These are phyloP conservation scores for Pseudoturritis turrita DNA, from an alignment of 345 rosid genomes.

Conservation along the genomic window DNA sequence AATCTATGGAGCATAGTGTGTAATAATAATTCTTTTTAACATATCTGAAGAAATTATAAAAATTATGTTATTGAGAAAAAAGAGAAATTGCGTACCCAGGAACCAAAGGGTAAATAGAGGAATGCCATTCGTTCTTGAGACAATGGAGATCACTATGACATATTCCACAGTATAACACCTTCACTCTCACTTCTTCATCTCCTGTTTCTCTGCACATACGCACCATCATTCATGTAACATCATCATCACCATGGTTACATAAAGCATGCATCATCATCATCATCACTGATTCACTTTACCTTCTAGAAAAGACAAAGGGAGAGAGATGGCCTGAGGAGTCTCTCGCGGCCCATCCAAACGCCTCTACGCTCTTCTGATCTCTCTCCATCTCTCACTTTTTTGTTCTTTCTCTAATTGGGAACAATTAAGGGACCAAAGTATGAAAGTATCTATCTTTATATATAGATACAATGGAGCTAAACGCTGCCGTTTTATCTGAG, in stretches of 20 bases:
- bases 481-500: constrained; percentile 14
- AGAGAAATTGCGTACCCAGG: constrained; percentile 49
- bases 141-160: constrained; percentile 61
- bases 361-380: constrained; percentile 15
- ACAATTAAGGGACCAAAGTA: background rate
- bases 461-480: background rate
- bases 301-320: constrained; percentile 56
- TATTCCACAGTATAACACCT: constrained; percentile 63
- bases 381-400: constrained; percentile 18
- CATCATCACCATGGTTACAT: background rate
- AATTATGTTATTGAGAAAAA: background rate
- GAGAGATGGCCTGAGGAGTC: constrained; percentile 57
- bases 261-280: constrained; percentile 6
- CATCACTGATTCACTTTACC: constrained; percentile 27
- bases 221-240: background rate
- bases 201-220: constrained; percentile 45
- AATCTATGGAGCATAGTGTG: background rate
- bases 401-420: background rate
- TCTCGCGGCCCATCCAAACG: constrained; percentile 61
- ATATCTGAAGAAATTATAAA: background rate
- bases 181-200: constrained; percentile 54
- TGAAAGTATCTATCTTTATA: background rate
- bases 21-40: background rate
- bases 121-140: constrained; percentile 50
- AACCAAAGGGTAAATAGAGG: constrained; percentile 49